Conservation (phyloP, 257 asterid genomes). For the Nicotiana obtusifolia region DNA sequence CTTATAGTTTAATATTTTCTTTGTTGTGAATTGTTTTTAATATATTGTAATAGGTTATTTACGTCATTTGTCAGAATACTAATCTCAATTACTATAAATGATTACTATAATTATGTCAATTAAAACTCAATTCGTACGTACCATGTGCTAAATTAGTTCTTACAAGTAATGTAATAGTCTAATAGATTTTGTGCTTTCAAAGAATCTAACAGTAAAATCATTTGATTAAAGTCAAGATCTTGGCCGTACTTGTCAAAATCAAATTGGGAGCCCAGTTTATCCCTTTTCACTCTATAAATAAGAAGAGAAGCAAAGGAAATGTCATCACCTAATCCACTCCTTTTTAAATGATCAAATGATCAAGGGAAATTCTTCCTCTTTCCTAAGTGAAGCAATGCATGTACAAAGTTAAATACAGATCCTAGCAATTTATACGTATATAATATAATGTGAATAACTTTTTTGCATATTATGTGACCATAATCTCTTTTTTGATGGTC, state of each 20-base stretch:
- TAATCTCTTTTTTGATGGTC: no score
- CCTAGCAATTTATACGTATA: no score
- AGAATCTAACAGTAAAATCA: not conserved
- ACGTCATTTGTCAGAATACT: not conserved
- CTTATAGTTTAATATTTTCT: not conserved
- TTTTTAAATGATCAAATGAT: not conserved
- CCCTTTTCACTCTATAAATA: not conserved
- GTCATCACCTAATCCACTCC: not conserved
- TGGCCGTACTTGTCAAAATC: constrained; percentile 21
- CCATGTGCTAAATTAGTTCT: constrained; percentile 20
- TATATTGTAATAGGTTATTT: not conserved
- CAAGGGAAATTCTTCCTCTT: no score
- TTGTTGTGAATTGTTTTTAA: not conserved
- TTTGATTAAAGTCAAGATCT: constrained; percentile 23
- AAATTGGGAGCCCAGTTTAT: not conserved
- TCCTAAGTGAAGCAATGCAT: no score
- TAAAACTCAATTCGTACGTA: no score
- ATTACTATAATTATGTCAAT: no score
- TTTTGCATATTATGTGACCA: no score
- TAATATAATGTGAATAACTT: no score
- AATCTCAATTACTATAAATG: not conserved
- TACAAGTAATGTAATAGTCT: constrained; percentile 22
- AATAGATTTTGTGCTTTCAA: not conserved
- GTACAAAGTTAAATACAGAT: no score
- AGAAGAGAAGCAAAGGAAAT: not conserved